A percentile compares a stretch with the other conserved stretches of the same genome.
phyloP scores from a whole-genome alignment of 106 monocot species.

The Narthecium ossifragum region DNA sequence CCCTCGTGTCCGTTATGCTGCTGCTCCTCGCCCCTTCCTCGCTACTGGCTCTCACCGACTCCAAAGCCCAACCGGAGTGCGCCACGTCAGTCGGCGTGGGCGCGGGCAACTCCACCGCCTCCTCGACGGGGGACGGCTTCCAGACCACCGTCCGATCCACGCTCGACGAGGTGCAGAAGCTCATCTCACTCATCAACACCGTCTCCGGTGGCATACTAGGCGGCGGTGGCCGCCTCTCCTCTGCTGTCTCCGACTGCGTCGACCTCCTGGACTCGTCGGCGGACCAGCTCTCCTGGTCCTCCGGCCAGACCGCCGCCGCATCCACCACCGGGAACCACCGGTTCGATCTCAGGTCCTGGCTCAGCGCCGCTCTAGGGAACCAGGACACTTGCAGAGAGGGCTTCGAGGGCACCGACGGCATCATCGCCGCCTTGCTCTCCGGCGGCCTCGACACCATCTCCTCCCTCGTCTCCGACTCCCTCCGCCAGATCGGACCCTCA shows the following conservation, averaged over 20 bases:
- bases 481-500: slow-evolving; percentile 17
- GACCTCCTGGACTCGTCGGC: slow-evolving; percentile 87
- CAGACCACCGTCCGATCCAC: slow-evolving; percentile 46
- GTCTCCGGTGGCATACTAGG: slow-evolving; percentile 29
- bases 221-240: slow-evolving; percentile 62
- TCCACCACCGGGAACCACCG: slow-evolving; percentile 19
- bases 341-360: slow-evolving; percentile 51
- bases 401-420: slow-evolving; percentile 25
- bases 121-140: slow-evolving; percentile 34
- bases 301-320: slow-evolving; percentile 18
- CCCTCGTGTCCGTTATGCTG: neutral
- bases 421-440: slow-evolving; percentile 28
- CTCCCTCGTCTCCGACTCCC: slow-evolving; percentile 27
- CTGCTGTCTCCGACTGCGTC: slow-evolving; percentile 85
- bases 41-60: slow-evolving; percentile 4
- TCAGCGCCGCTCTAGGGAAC: slow-evolving; percentile 63
- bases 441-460: slow-evolving; percentile 29
- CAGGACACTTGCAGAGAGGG: slow-evolving; percentile 72
- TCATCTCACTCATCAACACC: slow-evolving; percentile 35
- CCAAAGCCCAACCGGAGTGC: slow-evolving; percentile 3
- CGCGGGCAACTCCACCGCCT: slow-evolving; percentile 1
- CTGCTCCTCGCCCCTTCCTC: slow-evolving; percentile 13
- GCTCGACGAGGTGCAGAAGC: slow-evolving; percentile 35
- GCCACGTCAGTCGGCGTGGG: neutral
- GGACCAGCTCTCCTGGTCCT: slow-evolving; percentile 58